Evolutionary conservation across 169 alveolate genomes (phyloP).

Genomic region (Plasmodium gallinaceum): DNA sequence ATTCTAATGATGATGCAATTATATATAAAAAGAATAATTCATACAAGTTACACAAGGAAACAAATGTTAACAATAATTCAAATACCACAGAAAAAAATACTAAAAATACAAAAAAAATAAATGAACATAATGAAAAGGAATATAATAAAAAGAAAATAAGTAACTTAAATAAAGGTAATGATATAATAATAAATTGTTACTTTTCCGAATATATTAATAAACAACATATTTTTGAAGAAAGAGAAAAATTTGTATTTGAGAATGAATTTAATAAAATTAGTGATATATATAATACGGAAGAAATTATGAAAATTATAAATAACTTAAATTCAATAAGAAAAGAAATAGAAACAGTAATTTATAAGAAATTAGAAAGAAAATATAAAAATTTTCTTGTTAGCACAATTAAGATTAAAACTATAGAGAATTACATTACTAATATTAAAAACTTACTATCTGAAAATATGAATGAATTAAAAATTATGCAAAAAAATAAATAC

Average conservation of each 20-base stretch:
- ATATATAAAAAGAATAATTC: conserved; percentile 7
- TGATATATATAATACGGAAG: conserved; percentile 56
- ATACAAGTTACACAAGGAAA: not conserved
- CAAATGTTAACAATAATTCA: not conserved
- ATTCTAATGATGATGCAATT: conserved; percentile 56
- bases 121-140: not conserved
- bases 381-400: conserved; percentile 25
- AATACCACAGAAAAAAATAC: not conserved
- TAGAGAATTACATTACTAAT: conserved; percentile 37
- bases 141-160: not conserved
- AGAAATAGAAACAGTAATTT: conserved; percentile 71
- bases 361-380: conserved; percentile 66
- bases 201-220: not conserved
- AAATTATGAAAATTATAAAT: conserved; percentile 71
- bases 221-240: conserved; percentile 29
- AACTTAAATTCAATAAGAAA: conserved; percentile 76
- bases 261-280: conserved; percentile 50
- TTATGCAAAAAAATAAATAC: conserved; percentile 46
- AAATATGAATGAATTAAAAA: conserved; percentile 55
- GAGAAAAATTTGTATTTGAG: conserved; percentile 71
- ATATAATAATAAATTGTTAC: conserved; percentile 1
- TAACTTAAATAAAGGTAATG: not conserved
- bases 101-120: not conserved
- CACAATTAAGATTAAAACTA: conserved; percentile 44
- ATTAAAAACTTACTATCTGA: conserved; percentile 36